These are phyloP conservation scores for Whalleya microplaca DNA, from an alignment of 2,329 filamentous ascomycete species.

Conservation along the genomic window DNA sequence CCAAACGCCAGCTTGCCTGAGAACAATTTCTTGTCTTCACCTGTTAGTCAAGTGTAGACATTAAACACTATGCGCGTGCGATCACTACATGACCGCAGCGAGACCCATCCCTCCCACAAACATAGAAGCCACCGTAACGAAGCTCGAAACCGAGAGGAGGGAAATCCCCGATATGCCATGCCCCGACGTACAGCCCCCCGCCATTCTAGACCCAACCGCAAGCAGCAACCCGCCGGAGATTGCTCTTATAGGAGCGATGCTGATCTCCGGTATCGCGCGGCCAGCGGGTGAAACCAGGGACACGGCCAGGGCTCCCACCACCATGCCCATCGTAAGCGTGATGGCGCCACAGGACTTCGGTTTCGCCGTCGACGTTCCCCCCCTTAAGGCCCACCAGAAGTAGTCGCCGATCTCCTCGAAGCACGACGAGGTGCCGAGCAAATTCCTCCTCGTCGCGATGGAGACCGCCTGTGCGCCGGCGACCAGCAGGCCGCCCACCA, in stretches of 20 bases:
- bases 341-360: slow-evolving; percentile 47
- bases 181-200: slow-evolving; percentile 69
- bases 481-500: slow-evolving; percentile 62
- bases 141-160: slow-evolving; percentile 63
- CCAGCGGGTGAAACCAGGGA: slow-evolving; percentile 29
- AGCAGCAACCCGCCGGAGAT: slow-evolving; percentile 60
- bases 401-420: slow-evolving; percentile 64
- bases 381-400: slow-evolving; percentile 48
- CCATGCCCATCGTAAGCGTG: slow-evolving; percentile 56
- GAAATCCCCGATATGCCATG: slow-evolving; percentile 71
- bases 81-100: slow-evolving; percentile 16
- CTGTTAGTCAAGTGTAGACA: not conserved
- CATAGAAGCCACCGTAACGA: slow-evolving; percentile 61
- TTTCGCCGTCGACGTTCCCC: slow-evolving; percentile 19
- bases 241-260: slow-evolving; percentile 43
- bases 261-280: slow-evolving; percentile 30
- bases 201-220: slow-evolving; percentile 63
- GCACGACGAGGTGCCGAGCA: slow-evolving; percentile 64
- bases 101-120: slow-evolving; percentile 55
- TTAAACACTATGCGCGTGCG: not conserved
- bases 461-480: slow-evolving; percentile 61
- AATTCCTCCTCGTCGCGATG: slow-evolving; percentile 52
- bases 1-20: too few species aligned
- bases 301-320: slow-evolving; percentile 49
- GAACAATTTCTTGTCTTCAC: too few species aligned